phyloP scores from a whole-genome alignment of 2,329 filamentous ascomycete genomes.

The Colletotrichum sp. region DNA sequence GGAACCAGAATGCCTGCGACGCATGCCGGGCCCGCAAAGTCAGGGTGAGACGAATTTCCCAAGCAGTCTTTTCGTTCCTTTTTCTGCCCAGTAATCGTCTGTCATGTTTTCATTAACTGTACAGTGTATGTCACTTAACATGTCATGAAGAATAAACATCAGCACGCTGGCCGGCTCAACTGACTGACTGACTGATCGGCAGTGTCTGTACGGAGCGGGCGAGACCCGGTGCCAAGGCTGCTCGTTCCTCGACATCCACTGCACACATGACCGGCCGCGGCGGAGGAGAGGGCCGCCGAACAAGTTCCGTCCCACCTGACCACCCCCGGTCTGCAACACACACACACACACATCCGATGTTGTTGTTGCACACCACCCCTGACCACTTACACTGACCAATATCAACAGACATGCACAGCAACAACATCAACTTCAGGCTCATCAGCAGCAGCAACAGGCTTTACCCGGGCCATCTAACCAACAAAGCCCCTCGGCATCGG shows the following conservation, averaged over 20 bases:
- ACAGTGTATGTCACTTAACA: neutral
- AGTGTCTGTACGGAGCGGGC: slow-evolving; percentile 23
- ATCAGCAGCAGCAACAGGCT: neutral
- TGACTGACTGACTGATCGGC: neutral
- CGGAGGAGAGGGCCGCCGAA: slow-evolving; percentile 30
- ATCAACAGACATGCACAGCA: neutral
- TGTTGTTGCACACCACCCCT: neutral
- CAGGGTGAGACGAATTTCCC: slow-evolving; percentile 20
- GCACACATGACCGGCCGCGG: slow-evolving; percentile 30
- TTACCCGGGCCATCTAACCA: neutral
- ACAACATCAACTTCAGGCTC: neutral
- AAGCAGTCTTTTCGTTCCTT: neutral
- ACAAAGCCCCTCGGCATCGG: neutral
- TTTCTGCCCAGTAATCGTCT: neutral
- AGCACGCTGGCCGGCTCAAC: neutral
- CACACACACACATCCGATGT: neutral
- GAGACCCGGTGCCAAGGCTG: slow-evolving; percentile 26
- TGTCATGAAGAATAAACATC: too few species aligned
- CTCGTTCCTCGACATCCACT: slow-evolving; percentile 26
- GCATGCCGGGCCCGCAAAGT: slow-evolving; percentile 32
- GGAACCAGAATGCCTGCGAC: slow-evolving; percentile 34
- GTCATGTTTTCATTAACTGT: neutral
- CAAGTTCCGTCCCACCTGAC: slow-evolving; percentile 17
- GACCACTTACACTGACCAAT: neutral
- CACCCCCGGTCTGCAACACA: neutral